phyloP scores from a whole-genome alignment of 2,329 filamentous ascomycete genomes.

The Pseudopyricularia javanii region DNA sequence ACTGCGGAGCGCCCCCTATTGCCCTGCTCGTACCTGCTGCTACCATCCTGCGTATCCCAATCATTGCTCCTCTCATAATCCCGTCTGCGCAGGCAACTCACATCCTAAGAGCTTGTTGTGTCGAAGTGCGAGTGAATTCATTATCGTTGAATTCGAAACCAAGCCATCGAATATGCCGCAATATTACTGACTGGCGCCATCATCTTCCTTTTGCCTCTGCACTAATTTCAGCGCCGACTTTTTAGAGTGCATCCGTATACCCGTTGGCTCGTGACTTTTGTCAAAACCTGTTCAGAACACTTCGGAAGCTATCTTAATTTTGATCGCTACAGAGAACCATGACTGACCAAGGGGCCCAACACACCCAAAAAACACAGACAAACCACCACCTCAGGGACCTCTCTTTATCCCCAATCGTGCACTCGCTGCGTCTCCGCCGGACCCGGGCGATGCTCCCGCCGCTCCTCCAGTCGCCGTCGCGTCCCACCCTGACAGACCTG shows the following conservation, averaged over 20 bases:
- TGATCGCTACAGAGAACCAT: no score
- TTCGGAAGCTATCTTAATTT: no score
- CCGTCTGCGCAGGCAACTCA: not conserved
- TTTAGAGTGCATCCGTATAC: not conserved
- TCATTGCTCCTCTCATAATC: no score
- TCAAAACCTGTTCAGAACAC: not conserved
- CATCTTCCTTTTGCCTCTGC: not conserved
- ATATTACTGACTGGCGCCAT: not conserved
- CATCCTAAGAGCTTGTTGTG: not conserved
- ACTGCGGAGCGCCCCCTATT: no score
- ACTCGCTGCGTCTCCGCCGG: conserved; percentile 46
- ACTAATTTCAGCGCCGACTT: no score
- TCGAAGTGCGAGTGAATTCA: not conserved
- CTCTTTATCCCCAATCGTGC: conserved; percentile 53
- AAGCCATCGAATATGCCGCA: not conserved
- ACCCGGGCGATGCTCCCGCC: conserved; percentile 41
- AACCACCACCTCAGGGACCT: conserved; percentile 50
- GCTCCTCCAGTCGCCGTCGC: conserved; percentile 41
- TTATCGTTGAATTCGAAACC: not conserved
- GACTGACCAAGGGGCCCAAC: not conserved
- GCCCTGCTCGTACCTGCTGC: no score
- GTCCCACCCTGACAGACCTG: conserved; percentile 49
- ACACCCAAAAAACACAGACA: conserved; percentile 30
- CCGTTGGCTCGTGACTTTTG: not conserved
- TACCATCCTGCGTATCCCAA: no score